Percentiles rank a stretch among this genome's conserved stretches.
These are phyloP conservation scores for Malus orientalis DNA, from an alignment of 306 rosid genomes.

Conservation along the genomic window DNA sequence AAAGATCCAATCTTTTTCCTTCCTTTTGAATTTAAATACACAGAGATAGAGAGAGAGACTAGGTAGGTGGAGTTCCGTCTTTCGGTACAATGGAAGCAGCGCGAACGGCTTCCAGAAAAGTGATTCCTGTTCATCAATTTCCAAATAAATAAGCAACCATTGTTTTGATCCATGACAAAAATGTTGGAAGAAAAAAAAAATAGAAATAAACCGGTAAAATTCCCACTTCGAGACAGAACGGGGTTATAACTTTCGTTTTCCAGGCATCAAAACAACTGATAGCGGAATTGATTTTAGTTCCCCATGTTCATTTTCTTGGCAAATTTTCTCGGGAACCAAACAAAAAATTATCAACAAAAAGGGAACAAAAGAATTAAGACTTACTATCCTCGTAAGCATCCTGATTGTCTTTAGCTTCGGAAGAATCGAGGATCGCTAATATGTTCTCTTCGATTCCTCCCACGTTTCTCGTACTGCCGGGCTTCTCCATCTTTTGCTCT, in stretches of 20 bases:
- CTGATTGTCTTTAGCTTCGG: constrained; percentile 48
- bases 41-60: constrained; percentile 23
- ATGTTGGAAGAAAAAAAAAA: not conserved
- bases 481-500: constrained; percentile 33
- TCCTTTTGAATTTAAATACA: not conserved
- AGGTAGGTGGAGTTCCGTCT: constrained; percentile 40
- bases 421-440: constrained; percentile 59
- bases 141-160: not conserved
- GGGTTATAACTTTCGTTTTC: not conserved
- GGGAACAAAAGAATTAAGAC: not conserved
- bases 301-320: not conserved
- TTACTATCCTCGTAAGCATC: constrained; percentile 69
- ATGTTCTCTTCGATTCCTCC: constrained; percentile 52
- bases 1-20: not conserved
- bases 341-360: not conserved
- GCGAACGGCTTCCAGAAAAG: constrained; percentile 75
- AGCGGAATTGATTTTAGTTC: not conserved
- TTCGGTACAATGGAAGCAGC: constrained; percentile 53
- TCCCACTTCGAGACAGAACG: not conserved
- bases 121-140: constrained; percentile 39
- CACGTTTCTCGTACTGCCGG: constrained; percentile 20
- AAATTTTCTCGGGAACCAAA: constrained; percentile 4
- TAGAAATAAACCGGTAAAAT: not conserved
- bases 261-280: not conserved
- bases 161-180: not conserved